phyloP scores from a whole-genome alignment of 2,329 filamentous ascomycete species.

The Pseudocercospora macadamiae region DNA sequence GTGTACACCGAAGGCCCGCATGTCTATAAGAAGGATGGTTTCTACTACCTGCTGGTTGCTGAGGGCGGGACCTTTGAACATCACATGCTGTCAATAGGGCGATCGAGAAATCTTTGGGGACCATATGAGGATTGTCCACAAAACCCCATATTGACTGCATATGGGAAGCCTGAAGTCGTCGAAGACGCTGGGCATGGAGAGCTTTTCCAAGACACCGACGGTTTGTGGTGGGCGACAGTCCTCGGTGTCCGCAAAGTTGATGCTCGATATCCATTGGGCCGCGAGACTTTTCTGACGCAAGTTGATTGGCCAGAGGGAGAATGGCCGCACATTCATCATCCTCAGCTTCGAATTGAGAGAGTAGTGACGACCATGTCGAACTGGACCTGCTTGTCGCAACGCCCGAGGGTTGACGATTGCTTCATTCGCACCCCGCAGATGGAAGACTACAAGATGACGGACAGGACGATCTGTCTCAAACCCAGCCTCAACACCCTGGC shows the following conservation, averaged over 20 bases:
- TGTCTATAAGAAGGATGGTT: slow-evolving; percentile 41
- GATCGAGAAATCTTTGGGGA: slow-evolving; percentile 40
- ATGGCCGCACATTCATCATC: too few species aligned
- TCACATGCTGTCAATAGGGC: slow-evolving; percentile 31
- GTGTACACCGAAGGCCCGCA: slow-evolving; percentile 41
- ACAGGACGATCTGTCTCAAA: too few species aligned
- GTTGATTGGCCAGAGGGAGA: too few species aligned
- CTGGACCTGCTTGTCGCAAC: too few species aligned
- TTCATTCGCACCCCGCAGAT: too few species aligned
- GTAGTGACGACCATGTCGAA: too few species aligned
- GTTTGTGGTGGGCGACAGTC: background rate
- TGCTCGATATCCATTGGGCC: background rate
- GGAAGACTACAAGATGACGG: too few species aligned
- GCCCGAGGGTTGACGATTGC: too few species aligned
- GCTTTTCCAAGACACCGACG: background rate
- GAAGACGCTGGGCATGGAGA: background rate
- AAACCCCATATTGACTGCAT: background rate
- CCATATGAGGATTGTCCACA: background rate
- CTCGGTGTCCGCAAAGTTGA: background rate
- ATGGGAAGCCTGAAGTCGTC: background rate
- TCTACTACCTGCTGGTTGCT: slow-evolving; percentile 41
- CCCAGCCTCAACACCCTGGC: too few species aligned
- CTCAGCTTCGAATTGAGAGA: too few species aligned
- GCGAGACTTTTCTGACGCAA: background rate
- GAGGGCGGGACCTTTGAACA: slow-evolving; percentile 44